A percentile compares a stretch with the other conserved stretches of the same genome.
Evolutionary conservation across 495 filamentous ascomycete species (phyloP).

Genomic region (Aspergillus biplanus): DNA sequence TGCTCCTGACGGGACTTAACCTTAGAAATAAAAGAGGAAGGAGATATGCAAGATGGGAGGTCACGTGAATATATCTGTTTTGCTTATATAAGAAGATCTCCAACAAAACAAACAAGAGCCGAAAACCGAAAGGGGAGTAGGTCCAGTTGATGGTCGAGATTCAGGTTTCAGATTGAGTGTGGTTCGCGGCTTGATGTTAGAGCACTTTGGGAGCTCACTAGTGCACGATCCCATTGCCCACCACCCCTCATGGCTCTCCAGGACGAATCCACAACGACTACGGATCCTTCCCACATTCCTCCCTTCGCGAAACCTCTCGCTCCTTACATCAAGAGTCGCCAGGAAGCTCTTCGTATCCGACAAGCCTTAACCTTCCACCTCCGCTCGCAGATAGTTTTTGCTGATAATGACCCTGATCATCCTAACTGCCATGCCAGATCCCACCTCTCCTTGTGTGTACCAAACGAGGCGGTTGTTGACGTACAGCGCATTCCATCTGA

Average conservation of each 20-base stretch:
- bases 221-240: background rate
- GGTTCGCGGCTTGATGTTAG: slow-evolving; percentile 3
- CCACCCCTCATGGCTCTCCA: slow-evolving; percentile 22
- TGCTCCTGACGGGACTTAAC: too few relatives aligned
- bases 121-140: background rate
- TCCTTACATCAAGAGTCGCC: slow-evolving; percentile 50
- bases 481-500: slow-evolving; percentile 46
- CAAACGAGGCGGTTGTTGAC: slow-evolving; percentile 36
- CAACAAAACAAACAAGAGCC: slow-evolving; percentile 19
- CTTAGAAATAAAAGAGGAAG: too few relatives aligned
- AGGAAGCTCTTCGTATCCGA: slow-evolving; percentile 50
- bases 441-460: slow-evolving; percentile 42
- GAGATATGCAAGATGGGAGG: too few relatives aligned
- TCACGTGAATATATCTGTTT: slow-evolving; percentile 3
- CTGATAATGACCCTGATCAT: slow-evolving; percentile 32
- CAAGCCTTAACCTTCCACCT: slow-evolving; percentile 49
- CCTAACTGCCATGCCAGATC: slow-evolving; percentile 31
- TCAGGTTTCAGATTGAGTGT: slow-evolving; percentile 19
- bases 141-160: background rate
- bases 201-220: slow-evolving; percentile 11
- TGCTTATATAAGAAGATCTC: slow-evolving; percentile 17
- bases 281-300: slow-evolving; percentile 41
- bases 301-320: slow-evolving; percentile 41
- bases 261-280: slow-evolving; percentile 7
- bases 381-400: slow-evolving; percentile 44